Percentiles rank a stretch among this genome's conserved stretches.
phyloP scores from a whole-genome alignment of 176 grass and related monocot species.

The Oryza brachyantha region DNA sequence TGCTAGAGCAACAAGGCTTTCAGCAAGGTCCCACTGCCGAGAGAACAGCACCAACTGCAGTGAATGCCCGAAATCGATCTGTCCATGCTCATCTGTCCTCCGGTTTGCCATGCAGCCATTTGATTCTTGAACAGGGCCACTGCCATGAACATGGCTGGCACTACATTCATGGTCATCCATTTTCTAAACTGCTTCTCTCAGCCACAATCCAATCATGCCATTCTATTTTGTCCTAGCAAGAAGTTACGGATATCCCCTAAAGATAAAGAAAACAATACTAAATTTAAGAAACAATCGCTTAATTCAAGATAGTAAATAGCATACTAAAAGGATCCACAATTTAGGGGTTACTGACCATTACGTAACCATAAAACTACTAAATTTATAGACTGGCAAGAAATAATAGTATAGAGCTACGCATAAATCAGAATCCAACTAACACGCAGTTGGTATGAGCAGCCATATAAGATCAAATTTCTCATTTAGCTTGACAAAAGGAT shows the following conservation, averaged over 20 bases:
- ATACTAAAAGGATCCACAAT: not conserved
- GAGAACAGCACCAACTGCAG: slow-evolving; percentile 64
- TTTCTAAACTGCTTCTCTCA: not conserved
- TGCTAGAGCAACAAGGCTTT: slow-evolving; percentile 58
- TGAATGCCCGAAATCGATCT: slow-evolving; percentile 58
- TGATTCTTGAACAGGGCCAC: slow-evolving; percentile 20
- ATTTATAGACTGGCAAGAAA: not conserved
- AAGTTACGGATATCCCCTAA: not conserved
- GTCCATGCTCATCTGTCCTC: slow-evolving; percentile 36
- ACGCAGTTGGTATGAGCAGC: not conserved
- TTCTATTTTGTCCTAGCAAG: not conserved
- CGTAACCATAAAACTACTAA: slow-evolving; percentile 3
- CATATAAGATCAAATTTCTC: not conserved
- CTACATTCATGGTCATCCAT: slow-evolving; percentile 24
- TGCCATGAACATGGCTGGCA: slow-evolving; percentile 19
- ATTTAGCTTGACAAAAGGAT: not conserved
- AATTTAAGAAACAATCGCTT: not conserved
- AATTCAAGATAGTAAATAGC: not conserved
- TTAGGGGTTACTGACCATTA: not conserved
- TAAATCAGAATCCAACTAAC: not conserved
- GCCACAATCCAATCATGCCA: not conserved
- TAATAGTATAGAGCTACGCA: not conserved
- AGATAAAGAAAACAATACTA: not conserved
- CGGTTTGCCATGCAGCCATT: slow-evolving; percentile 34
- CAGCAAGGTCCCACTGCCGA: slow-evolving; percentile 59